These are phyloP conservation scores for Xylariaceae sp. DNA, from an alignment of 2,329 filamentous ascomycete genomes.

Conservation along the genomic window DNA sequence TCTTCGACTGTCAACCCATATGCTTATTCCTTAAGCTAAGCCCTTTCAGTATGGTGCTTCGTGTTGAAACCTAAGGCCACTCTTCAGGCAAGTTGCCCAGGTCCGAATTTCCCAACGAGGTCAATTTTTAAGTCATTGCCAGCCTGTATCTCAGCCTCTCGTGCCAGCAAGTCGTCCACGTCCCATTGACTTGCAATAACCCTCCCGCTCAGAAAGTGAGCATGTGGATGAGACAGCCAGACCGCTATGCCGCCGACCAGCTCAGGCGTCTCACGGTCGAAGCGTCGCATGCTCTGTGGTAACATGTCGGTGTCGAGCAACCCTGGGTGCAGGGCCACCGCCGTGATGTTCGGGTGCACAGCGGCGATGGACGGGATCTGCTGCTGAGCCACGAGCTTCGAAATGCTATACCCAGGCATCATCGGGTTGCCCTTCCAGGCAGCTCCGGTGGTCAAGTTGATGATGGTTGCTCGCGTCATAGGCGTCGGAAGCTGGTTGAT, in stretches of 20 bases:
- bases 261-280: slow-evolving; percentile 54
- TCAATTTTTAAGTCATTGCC: slow-evolving; percentile 7
- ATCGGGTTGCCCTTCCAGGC: slow-evolving; percentile 30
- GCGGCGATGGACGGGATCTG: slow-evolving; percentile 41
- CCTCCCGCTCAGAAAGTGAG: slow-evolving; percentile 43
- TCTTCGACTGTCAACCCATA: too few species aligned
- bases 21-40: too few species aligned
- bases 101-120: slow-evolving; percentile 12
- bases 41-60: too few species aligned
- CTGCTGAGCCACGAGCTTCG: slow-evolving; percentile 44
- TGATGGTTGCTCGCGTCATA: slow-evolving; percentile 32
- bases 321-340: slow-evolving; percentile 44
- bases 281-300: slow-evolving; percentile 37
- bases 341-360: slow-evolving; percentile 45
- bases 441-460: slow-evolving; percentile 38
- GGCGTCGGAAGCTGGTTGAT: not conserved
- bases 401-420: slow-evolving; percentile 41
- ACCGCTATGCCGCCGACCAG: slow-evolving; percentile 43
- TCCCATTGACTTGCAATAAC: slow-evolving; percentile 47
- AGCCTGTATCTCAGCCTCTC: slow-evolving; percentile 29
- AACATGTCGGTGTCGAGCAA: slow-evolving; percentile 45
- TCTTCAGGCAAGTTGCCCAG: not conserved
- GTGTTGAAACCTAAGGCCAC: not conserved
- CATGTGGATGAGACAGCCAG: slow-evolving; percentile 46
- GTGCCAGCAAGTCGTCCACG: slow-evolving; percentile 46